Evolutionary conservation across 345 rosid species (phyloP).

Genomic region (Garcia nutans): DNA sequence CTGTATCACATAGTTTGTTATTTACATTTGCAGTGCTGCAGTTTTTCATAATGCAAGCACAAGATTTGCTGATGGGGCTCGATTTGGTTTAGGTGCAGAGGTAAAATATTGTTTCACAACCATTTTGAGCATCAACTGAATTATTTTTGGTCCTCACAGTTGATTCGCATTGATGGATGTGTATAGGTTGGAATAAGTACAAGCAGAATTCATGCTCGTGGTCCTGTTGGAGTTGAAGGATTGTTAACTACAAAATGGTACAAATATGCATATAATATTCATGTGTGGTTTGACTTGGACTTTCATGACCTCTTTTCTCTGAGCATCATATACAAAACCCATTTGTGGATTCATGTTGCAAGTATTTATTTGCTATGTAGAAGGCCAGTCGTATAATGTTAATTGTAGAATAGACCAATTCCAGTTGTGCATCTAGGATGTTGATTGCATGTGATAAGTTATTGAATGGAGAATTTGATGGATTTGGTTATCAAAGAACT

Average conservation of each 20-base stretch:
- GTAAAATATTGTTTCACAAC: slow-evolving; percentile 32
- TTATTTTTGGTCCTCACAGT: slow-evolving; percentile 3
- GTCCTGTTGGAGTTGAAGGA: slow-evolving; percentile 99
- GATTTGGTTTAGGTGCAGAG: slow-evolving; percentile 99
- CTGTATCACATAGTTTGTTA: background rate
- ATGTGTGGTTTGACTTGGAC: background rate
- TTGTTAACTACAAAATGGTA: slow-evolving; percentile 95
- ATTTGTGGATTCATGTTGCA: background rate
- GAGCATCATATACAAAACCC: background rate
- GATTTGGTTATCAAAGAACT: too few relatives aligned
- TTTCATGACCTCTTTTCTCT: background rate
- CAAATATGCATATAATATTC: slow-evolving; percentile 1
- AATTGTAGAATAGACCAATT: background rate
- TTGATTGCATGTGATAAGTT: too few relatives aligned
- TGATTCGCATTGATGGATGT: slow-evolving; percentile 16
- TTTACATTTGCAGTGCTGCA: slow-evolving; percentile 70
- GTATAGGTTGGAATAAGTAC: slow-evolving; percentile 93
- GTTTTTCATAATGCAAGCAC: slow-evolving; percentile 98
- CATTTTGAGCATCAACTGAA: slow-evolving; percentile 1
- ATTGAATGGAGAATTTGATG: too few relatives aligned
- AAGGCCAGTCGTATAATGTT: background rate
- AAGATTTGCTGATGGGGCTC: slow-evolving; percentile 95
- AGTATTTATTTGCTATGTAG: background rate
- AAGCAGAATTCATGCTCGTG: slow-evolving; percentile 96
- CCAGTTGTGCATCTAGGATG: too few relatives aligned